phyloP scores from a whole-genome alignment of 306 rosid genomes.

The Rosa persica region DNA sequence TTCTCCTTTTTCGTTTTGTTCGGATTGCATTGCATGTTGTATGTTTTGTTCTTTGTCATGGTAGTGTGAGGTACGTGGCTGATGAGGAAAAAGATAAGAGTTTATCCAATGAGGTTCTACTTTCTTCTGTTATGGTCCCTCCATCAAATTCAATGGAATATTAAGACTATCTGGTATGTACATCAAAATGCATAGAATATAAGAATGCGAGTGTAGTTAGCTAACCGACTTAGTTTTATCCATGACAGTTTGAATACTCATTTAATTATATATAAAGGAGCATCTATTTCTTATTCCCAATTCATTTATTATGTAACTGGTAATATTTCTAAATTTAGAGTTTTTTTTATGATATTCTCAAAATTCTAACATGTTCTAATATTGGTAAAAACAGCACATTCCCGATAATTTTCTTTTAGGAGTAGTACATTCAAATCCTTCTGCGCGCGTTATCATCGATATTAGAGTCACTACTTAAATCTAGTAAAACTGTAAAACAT shows the following conservation, averaged over 20 bases:
- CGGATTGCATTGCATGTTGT: conserved; percentile 13
- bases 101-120: conserved; percentile 49
- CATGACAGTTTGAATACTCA: background rate
- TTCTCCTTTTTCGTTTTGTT: background rate
- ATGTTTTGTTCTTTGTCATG: background rate
- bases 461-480: background rate
- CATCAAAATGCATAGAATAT: background rate
- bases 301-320: background rate
- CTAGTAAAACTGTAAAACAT: background rate
- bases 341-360: background rate
- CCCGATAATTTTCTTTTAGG: no score
- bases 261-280: background rate
- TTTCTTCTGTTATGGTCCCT: conserved; percentile 41
- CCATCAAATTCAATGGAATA: conserved; percentile 60
- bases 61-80: conserved; percentile 30
- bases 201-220: background rate
- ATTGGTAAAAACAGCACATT: background rate
- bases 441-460: background rate
- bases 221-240: background rate
- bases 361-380: background rate
- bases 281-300: background rate
- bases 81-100: conserved; percentile 58
- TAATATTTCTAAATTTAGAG: background rate
- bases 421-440: no score
- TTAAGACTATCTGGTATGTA: background rate